Percentiles rank a stretch among this genome's conserved stretches.
phyloP scores from a whole-genome alignment of 176 grass and related monocot genomes.

The Lolium multiflorum region DNA sequence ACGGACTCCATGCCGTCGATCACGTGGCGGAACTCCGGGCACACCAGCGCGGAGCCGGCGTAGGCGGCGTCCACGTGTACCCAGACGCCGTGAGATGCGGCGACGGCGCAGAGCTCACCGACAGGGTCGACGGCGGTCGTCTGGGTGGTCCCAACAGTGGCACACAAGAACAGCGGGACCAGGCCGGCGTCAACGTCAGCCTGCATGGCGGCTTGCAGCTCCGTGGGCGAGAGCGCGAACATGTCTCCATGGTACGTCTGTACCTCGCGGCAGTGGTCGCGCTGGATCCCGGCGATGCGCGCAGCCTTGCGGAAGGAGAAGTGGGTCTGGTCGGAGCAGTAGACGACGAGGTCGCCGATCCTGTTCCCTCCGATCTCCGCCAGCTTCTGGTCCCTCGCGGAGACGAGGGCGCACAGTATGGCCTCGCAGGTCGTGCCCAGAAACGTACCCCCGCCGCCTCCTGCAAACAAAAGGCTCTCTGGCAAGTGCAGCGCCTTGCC shows the following conservation, averaged over 20 bases:
- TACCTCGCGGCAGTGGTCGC: constrained; percentile 52
- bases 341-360: constrained; percentile 55
- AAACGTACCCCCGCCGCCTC: constrained; percentile 61
- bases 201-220: constrained; percentile 34
- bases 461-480: constrained; percentile 39
- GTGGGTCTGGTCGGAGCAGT: constrained; percentile 78
- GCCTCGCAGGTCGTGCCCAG: constrained; percentile 67
- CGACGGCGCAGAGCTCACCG: constrained; percentile 39
- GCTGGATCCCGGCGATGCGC: constrained; percentile 55
- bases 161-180: constrained; percentile 64
- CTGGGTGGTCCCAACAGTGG: constrained; percentile 63
- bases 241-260: constrained; percentile 24
- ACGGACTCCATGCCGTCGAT: constrained; percentile 44
- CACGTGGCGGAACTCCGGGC: constrained; percentile 61
- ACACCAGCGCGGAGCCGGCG: constrained; percentile 52
- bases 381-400: constrained; percentile 55
- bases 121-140: constrained; percentile 56
- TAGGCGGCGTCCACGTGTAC: constrained; percentile 71
- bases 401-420: constrained; percentile 56
- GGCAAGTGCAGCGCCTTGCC: constrained; percentile 56
- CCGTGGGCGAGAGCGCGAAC: constrained; percentile 52
- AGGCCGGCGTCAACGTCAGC: constrained; percentile 52
- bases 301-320: constrained; percentile 57
- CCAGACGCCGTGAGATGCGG: constrained; percentile 33
- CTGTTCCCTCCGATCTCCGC: constrained; percentile 33